Conservation (phyloP, 148 eudicot species). For the Linanthus parryae region DNA sequence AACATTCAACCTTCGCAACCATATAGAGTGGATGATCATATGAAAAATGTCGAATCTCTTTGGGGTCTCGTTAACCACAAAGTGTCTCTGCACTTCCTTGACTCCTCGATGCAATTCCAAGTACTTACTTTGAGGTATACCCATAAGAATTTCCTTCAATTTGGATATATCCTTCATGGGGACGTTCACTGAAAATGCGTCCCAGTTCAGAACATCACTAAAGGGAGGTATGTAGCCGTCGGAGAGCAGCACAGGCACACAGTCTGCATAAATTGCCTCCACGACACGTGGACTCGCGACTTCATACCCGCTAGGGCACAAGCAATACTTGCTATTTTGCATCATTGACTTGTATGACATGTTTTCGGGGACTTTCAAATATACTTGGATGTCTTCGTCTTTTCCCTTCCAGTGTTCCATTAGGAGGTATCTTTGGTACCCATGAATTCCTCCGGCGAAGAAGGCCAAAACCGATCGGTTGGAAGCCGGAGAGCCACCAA, state of each 20-base stretch:
- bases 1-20: slow-evolving; percentile 63
- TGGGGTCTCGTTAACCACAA: slow-evolving; percentile 30
- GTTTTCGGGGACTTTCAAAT: slow-evolving; percentile 22
- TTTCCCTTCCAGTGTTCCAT: slow-evolving; percentile 44
- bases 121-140: slow-evolving; percentile 32
- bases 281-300: slow-evolving; percentile 61
- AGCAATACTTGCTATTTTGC: slow-evolving; percentile 38
- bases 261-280: slow-evolving; percentile 55
- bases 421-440: slow-evolving; percentile 42
- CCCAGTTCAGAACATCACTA: slow-evolving; percentile 57
- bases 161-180: slow-evolving; percentile 36
- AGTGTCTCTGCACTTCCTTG: slow-evolving; percentile 48
- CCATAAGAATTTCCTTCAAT: slow-evolving; percentile 35
- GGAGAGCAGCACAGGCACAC: slow-evolving; percentile 51
- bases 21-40: slow-evolving; percentile 57
- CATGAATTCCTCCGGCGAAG: slow-evolving; percentile 55
- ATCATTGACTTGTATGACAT: slow-evolving; percentile 27
- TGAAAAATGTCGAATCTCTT: slow-evolving; percentile 48
- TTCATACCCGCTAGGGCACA: slow-evolving; percentile 67
- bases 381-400: slow-evolving; percentile 37
- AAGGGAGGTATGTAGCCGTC: slow-evolving; percentile 37
- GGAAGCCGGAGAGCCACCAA: slow-evolving; percentile 37
- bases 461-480: slow-evolving; percentile 39
- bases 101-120: slow-evolving; percentile 39
- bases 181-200: slow-evolving; percentile 29